A percentile compares a stretch with the other conserved stretches of the same genome.
phyloP scores from a whole-genome alignment of 805 yeast genomes.

The Maudiozyma bulderi region DNA sequence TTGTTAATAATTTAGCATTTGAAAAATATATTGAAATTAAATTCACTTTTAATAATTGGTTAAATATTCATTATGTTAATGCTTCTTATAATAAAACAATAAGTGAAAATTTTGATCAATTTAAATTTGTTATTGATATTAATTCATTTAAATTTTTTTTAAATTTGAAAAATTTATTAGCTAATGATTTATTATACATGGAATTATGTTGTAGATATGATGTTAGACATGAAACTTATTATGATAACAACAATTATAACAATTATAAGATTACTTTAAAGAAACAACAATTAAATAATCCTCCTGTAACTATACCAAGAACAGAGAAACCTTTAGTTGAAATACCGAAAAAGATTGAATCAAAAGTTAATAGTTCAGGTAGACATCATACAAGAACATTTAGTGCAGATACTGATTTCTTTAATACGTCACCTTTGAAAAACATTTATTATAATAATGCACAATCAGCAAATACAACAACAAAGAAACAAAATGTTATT shows the following conservation, averaged over 20 bases:
- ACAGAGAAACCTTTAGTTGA: neutral
- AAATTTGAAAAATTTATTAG: constrained; percentile 16
- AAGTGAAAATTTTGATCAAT: constrained; percentile 22
- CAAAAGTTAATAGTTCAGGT: neutral
- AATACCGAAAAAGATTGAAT: neutral
- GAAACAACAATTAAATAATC: neutral
- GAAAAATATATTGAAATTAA: constrained; percentile 28
- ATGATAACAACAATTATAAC: constrained; percentile 29
- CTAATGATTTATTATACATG: constrained; percentile 10
- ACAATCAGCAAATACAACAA: neutral
- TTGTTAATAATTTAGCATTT: constrained; percentile 26
- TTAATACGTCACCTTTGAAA: constrained; percentile 27
- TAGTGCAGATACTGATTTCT: constrained; percentile 28
- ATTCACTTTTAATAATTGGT: constrained; percentile 28
- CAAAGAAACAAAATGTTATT: neutral
- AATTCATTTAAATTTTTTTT: constrained; percentile 22
- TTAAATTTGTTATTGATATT: constrained; percentile 23
- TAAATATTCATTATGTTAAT: constrained; percentile 23
- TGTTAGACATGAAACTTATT: constrained; percentile 27
- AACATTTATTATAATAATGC: constrained; percentile 21
- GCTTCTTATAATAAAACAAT: constrained; percentile 22
- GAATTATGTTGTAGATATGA: constrained; percentile 28
- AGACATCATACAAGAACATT: constrained; percentile 19
- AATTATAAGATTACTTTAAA: constrained; percentile 20
- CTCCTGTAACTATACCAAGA: neutral